Percentiles rank a stretch among this genome's conserved stretches.
These are phyloP conservation scores for Boletus sp. DNA, from an alignment of 1,284 basidiomycete genomes.

Conservation along the genomic window DNA sequence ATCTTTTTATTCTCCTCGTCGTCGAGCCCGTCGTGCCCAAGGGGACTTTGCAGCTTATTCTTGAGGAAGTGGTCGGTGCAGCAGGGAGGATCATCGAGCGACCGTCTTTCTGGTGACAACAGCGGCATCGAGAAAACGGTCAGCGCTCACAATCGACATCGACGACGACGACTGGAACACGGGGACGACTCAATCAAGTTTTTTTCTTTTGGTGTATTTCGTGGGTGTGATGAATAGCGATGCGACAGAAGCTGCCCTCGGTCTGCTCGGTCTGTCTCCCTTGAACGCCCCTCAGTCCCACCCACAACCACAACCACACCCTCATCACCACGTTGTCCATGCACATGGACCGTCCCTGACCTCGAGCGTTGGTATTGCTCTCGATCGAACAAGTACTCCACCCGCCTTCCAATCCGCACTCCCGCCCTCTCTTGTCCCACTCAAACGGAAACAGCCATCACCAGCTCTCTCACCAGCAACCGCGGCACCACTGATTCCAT, in stretches of 20 bases:
- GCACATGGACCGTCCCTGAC: slow-evolving; percentile 37
- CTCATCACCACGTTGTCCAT: slow-evolving; percentile 30
- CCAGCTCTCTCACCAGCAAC: slow-evolving; percentile 25
- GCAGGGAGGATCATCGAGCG: slow-evolving; percentile 13
- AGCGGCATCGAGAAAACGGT: slow-evolving; percentile 25
- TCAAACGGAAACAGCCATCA: slow-evolving; percentile 46
- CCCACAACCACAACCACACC: slow-evolving; percentile 25
- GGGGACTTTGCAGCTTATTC: slow-evolving; percentile 5
- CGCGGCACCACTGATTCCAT: slow-evolving; percentile 14
- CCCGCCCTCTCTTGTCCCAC: slow-evolving; percentile 43
- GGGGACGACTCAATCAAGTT: slow-evolving; percentile 4
- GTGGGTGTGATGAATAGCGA: slow-evolving; percentile 54
- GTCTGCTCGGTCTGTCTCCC: slow-evolving; percentile 50
- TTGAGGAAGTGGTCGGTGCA: slow-evolving; percentile 8
- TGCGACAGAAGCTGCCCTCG: slow-evolving; percentile 54
- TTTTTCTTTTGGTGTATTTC: slow-evolving; percentile 19
- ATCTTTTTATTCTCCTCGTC: slow-evolving; percentile 18
- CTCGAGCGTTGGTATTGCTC: slow-evolving; percentile 33
- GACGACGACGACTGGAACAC: slow-evolving; percentile 16
- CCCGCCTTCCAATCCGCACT: slow-evolving; percentile 29
- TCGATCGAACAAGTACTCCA: slow-evolving; percentile 27
- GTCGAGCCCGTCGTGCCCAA: slow-evolving; percentile 26
- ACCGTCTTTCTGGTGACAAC: slow-evolving; percentile 8
- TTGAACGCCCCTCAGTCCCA: slow-evolving; percentile 36
- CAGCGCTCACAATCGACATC: slow-evolving; percentile 22